Evolutionary conservation across 2,329 filamentous ascomycete genomes (phyloP).

Genomic region (Clonostachys rhizophaga): DNA sequence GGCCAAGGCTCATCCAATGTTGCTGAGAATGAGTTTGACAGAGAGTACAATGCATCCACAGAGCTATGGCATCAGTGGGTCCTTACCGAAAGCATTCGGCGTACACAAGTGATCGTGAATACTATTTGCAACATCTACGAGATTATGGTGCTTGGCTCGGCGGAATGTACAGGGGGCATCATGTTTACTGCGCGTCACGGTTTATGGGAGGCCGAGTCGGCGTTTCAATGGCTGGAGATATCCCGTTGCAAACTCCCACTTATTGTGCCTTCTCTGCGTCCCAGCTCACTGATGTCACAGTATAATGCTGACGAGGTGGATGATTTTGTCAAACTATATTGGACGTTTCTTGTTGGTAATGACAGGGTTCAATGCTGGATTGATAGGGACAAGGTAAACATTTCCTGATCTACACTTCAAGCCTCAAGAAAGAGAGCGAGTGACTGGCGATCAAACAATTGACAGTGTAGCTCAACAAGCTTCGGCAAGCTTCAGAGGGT

Average conservation of each 20-base stretch:
- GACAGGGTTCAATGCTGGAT: background rate
- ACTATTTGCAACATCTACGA: constrained; percentile 15
- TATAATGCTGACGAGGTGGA: background rate
- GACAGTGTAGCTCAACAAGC: too few species aligned
- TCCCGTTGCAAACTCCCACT: background rate
- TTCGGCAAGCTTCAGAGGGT: too few species aligned
- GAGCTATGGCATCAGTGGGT: constrained; percentile 18
- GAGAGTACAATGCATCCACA: background rate
- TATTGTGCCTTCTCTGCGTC: background rate
- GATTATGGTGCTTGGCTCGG: constrained; percentile 15
- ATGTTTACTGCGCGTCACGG: constrained; percentile 15
- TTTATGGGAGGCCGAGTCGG: constrained; percentile 18
- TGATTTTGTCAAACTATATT: background rate
- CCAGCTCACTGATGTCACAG: background rate
- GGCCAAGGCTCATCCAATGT: background rate
- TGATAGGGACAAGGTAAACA: background rate
- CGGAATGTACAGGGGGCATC: constrained; percentile 16
- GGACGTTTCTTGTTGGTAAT: background rate
- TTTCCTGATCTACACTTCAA: background rate
- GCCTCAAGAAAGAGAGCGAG: too few species aligned
- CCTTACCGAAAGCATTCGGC: constrained; percentile 19
- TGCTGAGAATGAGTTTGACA: background rate
- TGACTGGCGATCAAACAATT: too few species aligned
- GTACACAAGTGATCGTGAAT: constrained; percentile 15
- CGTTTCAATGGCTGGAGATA: background rate